phyloP scores from a whole-genome alignment of 371 early-diverging fungal genomes.

The Parasitella parasitica region DNA sequence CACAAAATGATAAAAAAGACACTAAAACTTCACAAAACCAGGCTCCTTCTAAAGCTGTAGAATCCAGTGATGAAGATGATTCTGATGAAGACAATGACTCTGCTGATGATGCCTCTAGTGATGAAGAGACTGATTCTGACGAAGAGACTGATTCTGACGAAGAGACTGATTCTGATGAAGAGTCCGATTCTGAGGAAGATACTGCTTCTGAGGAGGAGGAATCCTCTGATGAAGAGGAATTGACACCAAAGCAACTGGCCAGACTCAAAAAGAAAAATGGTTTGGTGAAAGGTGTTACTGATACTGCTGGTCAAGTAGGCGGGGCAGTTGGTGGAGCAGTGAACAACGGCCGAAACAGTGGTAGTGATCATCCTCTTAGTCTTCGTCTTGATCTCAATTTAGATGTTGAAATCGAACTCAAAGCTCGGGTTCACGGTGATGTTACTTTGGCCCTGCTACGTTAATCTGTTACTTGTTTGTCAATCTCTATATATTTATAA shows the following conservation, averaged over 20 bases:
- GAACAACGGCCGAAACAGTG: constrained; percentile 1
- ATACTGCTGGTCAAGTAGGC: constrained; percentile 14
- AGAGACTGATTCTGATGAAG: constrained; percentile 11
- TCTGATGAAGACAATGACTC: not conserved
- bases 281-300: constrained; percentile 10
- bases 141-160: constrained; percentile 7
- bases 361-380: constrained; percentile 17
- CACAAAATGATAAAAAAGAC: not conserved
- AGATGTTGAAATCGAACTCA: constrained; percentile 35
- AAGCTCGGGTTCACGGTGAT: constrained; percentile 35
- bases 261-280: constrained; percentile 10
- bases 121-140: not conserved
- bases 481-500: not conserved
- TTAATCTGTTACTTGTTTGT: not conserved
- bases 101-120: not conserved
- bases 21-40: not conserved
- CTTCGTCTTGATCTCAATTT: constrained; percentile 33
- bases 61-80: not conserved
- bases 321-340: not conserved
- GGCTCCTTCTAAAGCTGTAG: not conserved
- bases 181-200: constrained; percentile 12
- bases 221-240: constrained; percentile 12
- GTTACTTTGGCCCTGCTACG: constrained; percentile 32
- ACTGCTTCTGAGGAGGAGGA: constrained; percentile 13
- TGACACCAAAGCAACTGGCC: constrained; percentile 5